Percentiles rank a stretch among this genome's conserved stretches.
Evolutionary conservation across 208 protist genomes (phyloP).

Genomic region (Vickermania ingenoplastis): DNA sequence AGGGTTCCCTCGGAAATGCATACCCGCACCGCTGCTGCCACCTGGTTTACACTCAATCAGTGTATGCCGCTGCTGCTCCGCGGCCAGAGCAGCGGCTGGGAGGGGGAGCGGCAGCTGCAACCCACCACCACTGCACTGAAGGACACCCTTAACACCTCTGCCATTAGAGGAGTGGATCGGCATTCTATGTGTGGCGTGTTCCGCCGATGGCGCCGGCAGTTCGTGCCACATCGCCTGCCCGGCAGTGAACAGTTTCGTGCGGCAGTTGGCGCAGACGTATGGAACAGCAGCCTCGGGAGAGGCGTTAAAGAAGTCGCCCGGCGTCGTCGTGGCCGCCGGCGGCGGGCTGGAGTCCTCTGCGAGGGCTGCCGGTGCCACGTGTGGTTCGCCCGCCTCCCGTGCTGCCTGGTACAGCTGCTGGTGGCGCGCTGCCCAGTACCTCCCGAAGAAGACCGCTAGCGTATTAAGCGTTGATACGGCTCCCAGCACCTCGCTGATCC

Average conservation of each 20-base stretch:
- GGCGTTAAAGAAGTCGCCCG: not conserved
- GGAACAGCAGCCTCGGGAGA: not conserved
- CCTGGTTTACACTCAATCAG: too few species aligned
- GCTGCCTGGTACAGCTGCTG: not conserved
- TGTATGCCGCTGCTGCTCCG: too few species aligned
- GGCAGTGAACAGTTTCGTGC: not conserved
- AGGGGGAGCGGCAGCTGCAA: too few species aligned
- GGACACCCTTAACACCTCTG: too few species aligned
- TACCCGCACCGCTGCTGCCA: too few species aligned
- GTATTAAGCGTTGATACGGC: not conserved
- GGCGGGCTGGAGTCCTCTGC: not conserved
- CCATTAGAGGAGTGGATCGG: too few species aligned
- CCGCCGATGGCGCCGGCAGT: too few species aligned
- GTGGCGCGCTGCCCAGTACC: not conserved
- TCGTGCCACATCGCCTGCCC: not conserved
- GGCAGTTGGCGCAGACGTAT: conserved; percentile 3
- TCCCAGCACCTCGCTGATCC: too few species aligned
- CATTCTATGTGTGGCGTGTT: too few species aligned
- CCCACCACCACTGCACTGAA: too few species aligned
- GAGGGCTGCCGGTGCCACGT: not conserved
- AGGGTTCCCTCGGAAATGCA: too few species aligned
- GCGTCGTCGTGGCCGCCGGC: not conserved
- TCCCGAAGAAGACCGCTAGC: not conserved
- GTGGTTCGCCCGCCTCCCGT: not conserved
- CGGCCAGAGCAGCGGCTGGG: too few species aligned